These are phyloP conservation scores for Lentinus tigrinus DNA, from an alignment of 768 basidiomycete genomes.

Conservation along the genomic window DNA sequence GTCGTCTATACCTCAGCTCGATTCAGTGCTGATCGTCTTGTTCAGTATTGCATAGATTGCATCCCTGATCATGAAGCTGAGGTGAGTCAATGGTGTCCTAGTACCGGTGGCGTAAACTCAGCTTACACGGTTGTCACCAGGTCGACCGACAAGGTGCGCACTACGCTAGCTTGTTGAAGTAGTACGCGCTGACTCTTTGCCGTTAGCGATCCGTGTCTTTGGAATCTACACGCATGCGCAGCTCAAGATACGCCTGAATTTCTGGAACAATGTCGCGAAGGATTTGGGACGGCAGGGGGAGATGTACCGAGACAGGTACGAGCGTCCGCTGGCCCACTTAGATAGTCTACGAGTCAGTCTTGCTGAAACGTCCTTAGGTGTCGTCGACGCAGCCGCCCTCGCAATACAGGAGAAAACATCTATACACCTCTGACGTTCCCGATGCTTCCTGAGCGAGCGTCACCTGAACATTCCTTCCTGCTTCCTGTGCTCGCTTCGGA, in stretches of 20 bases:
- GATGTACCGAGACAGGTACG: too few relatives aligned
- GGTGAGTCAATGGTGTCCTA: neutral
- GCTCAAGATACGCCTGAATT: slow-evolving; percentile 29
- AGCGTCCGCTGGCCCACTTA: too few relatives aligned
- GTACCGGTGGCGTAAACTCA: too few relatives aligned
- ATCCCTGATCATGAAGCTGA: slow-evolving; percentile 18
- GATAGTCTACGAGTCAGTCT: neutral
- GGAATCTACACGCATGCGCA: slow-evolving; percentile 50
- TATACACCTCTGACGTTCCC: slow-evolving; percentile 42
- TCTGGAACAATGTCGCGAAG: slow-evolving; percentile 38
- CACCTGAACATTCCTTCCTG: slow-evolving; percentile 15
- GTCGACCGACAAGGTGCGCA: neutral
- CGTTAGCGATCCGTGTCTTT: slow-evolving; percentile 44
- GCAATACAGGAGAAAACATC: neutral
- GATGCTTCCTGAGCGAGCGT: slow-evolving; percentile 38
- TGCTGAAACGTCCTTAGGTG: slow-evolving; percentile 26
- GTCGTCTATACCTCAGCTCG: slow-evolving; percentile 25
- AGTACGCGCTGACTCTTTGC: too few relatives aligned
- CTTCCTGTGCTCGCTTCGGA: too few relatives aligned
- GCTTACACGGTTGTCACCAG: too few relatives aligned
- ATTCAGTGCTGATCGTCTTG: slow-evolving; percentile 8
- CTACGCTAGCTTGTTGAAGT: too few relatives aligned
- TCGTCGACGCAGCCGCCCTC: slow-evolving; percentile 35
- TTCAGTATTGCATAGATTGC: slow-evolving; percentile 19
- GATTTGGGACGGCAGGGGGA: too few relatives aligned